Percentiles rank a stretch among this genome's conserved stretches.
phyloP scores from a whole-genome alignment of 2,329 filamentous ascomycete species.

The Aspergillus pseudoglaucus region DNA sequence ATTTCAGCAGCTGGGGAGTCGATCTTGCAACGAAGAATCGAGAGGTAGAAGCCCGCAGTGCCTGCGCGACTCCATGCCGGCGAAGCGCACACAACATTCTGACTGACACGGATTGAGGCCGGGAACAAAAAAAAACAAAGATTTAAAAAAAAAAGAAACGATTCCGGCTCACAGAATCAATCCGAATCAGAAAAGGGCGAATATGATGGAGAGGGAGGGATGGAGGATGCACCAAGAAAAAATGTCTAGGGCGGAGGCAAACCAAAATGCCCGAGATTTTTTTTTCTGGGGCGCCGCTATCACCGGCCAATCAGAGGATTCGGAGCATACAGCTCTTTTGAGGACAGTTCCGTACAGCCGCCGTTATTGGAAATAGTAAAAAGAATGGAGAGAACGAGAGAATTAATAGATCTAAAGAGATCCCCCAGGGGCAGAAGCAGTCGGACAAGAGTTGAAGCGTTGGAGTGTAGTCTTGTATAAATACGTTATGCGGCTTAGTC shows the following conservation, averaged over 20 bases:
- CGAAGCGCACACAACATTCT: conserved; percentile 36
- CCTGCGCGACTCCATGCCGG: conserved; percentile 32
- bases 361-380: background rate
- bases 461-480: no score
- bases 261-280: background rate
- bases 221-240: background rate
- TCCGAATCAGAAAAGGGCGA: conserved; percentile 6
- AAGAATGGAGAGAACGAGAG: background rate
- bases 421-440: no score
- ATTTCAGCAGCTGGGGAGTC: conserved; percentile 23
- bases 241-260: background rate
- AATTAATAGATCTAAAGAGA: background rate
- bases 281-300: background rate
- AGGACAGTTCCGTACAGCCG: no score
- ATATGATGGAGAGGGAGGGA: background rate
- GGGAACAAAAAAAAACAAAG: conserved; percentile 4
- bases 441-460: no score
- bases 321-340: no score
- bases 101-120: conserved; percentile 2
- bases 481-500: no score
- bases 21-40: conserved; percentile 22
- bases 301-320: background rate
- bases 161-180: background rate
- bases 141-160: background rate
- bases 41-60: conserved; percentile 28